Percentiles rank a stretch among this genome's conserved stretches.
Evolutionary conservation across 1,284 basidiomycete genomes (phyloP).

Genomic region (Marasmius sp.): DNA sequence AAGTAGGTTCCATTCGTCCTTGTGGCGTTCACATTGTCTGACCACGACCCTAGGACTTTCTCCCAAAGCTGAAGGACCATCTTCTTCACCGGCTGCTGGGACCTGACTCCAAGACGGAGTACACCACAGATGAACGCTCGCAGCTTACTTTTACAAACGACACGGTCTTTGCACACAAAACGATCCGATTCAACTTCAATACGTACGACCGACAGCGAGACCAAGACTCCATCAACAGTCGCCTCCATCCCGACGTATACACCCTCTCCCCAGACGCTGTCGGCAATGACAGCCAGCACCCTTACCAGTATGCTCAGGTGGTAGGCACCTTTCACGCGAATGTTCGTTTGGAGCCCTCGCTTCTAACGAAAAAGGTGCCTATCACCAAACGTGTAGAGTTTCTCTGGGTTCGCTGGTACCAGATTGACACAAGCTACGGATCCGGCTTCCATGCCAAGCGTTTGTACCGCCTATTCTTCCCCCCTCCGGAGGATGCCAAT

Average conservation of each 20-base stretch:
- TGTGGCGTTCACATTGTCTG: neutral
- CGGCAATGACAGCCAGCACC: too few relatives aligned
- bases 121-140: too few relatives aligned
- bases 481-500: slow-evolving; percentile 8
- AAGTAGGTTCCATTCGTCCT: neutral
- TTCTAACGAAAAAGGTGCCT: neutral
- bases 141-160: slow-evolving; percentile 9
- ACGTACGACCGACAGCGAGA: slow-evolving; percentile 18
- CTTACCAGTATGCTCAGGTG: too few relatives aligned
- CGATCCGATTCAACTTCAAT: slow-evolving; percentile 19
- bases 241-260: neutral
- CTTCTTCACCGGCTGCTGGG: neutral
- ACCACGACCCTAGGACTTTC: neutral
- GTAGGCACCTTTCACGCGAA: too few relatives aligned
- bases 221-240: slow-evolving; percentile 2
- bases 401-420: slow-evolving; percentile 6
- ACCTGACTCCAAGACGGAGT: neutral
- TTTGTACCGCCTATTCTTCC: slow-evolving; percentile 21
- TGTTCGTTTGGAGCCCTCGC: too few relatives aligned
- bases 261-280: too few relatives aligned
- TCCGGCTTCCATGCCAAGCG: slow-evolving; percentile 15
- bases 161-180: slow-evolving; percentile 16
- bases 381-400: neutral
- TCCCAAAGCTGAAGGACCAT: slow-evolving; percentile 3
- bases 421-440: neutral